Conservation (phyloP, 202 grass and related monocot genomes). For the Hordeum pubiflorum region DNA sequence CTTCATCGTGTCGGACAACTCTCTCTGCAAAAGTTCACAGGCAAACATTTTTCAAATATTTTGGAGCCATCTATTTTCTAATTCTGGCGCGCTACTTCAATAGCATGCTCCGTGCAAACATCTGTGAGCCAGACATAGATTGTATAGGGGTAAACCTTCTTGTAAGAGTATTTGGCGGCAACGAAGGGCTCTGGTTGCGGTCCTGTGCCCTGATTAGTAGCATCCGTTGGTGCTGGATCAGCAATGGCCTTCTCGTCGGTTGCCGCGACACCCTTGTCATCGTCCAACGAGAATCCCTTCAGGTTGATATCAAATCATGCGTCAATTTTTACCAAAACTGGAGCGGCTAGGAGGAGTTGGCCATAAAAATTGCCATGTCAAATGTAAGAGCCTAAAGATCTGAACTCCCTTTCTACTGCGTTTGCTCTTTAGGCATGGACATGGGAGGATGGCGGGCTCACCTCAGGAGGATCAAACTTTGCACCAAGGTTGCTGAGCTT, state of each 20-base stretch:
- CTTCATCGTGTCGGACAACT: constrained; percentile 80
- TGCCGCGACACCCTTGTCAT: constrained; percentile 1
- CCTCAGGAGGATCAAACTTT: constrained; percentile 93
- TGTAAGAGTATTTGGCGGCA: constrained; percentile 78
- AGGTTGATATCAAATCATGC: constrained; percentile 20
- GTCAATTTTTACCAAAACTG: not conserved
- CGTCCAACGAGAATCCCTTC: constrained; percentile 68
- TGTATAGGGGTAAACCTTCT: constrained; percentile 28
- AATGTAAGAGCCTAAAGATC: not conserved
- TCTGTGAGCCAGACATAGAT: not conserved
- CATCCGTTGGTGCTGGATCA: not conserved
- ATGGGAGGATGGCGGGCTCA: not conserved
- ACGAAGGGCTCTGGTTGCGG: constrained; percentile 63
- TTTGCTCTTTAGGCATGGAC: not conserved
- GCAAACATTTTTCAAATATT: not conserved
- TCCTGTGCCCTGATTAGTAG: constrained; percentile 19
- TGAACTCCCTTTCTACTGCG: not conserved
- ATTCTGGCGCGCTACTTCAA: not conserved
- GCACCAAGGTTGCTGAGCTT: constrained; percentile 87
- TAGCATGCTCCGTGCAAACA: constrained; percentile 19
- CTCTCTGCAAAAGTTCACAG: constrained; percentile 31
- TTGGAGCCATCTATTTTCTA: not conserved
- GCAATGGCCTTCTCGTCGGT: constrained; percentile 13
- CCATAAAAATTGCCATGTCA: not conserved
- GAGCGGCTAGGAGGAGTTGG: not conserved